phyloP scores from a whole-genome alignment of 2,329 filamentous ascomycete genomes.

The Fusarium gaditjirri region DNA sequence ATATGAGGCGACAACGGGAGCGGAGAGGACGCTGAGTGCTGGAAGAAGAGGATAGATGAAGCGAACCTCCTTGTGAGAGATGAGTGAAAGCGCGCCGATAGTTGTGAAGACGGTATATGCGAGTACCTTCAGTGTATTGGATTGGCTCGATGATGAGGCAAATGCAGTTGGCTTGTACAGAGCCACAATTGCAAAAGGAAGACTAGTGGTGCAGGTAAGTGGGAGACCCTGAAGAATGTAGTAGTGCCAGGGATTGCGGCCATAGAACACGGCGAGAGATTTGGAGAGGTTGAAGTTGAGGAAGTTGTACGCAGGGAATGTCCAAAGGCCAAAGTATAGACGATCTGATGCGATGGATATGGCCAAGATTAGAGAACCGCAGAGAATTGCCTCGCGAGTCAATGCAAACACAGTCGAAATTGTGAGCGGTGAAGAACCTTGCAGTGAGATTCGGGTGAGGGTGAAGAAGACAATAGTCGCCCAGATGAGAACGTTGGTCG shows the following conservation, averaged over 20 bases:
- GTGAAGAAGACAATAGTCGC: constrained; percentile 65
- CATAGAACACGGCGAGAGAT: constrained; percentile 91
- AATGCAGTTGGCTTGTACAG: constrained; percentile 61
- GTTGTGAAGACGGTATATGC: constrained; percentile 69
- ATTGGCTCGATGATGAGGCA: constrained; percentile 48
- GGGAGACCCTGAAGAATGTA: constrained; percentile 92
- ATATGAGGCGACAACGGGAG: constrained; percentile 72
- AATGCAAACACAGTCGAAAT: constrained; percentile 62
- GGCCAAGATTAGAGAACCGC: constrained; percentile 69
- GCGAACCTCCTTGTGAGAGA: constrained; percentile 96
- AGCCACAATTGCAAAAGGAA: constrained; percentile 79
- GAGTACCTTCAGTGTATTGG: constrained; percentile 56
- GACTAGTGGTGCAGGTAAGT: constrained; percentile 81
- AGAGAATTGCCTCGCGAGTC: constrained; percentile 71
- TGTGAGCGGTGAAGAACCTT: constrained; percentile 55
- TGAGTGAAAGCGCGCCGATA: constrained; percentile 73
- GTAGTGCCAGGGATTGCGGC: constrained; percentile 89
- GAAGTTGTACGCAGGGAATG: constrained; percentile 87
- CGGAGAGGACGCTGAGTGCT: constrained; percentile 82
- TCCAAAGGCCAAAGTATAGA: constrained; percentile 85
- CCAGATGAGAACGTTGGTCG: constrained; percentile 93
- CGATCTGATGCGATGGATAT: constrained; percentile 76
- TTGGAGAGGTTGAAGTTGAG: constrained; percentile 91
- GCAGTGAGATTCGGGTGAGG: constrained; percentile 54
- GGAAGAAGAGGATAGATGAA: constrained; percentile 96